Evolutionary conservation across 192 early-diverging fungal species (phyloP).

Genomic region (Backusella sp.): DNA sequence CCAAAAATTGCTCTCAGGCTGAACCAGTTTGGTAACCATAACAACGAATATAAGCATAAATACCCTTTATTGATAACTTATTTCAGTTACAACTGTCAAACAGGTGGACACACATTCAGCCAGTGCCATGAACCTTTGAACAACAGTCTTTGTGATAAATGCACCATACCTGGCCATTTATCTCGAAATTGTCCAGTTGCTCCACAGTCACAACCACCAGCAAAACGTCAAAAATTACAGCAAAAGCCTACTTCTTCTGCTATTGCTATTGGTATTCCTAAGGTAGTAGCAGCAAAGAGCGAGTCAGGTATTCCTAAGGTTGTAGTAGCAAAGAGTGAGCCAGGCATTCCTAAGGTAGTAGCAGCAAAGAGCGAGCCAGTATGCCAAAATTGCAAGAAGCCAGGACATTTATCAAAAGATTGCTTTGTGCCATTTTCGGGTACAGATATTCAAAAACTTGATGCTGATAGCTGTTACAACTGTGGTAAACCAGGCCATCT

Average conservation of each 20-base stretch:
- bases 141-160: slow-evolving; percentile 45
- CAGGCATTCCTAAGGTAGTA: slow-evolving; percentile 27
- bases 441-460: slow-evolving; percentile 39
- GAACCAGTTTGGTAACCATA: slow-evolving; percentile 47
- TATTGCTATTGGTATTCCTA: not conserved
- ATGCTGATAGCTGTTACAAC: slow-evolving; percentile 23
- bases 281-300: slow-evolving; percentile 42
- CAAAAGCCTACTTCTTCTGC: not conserved
- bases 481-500: slow-evolving; percentile 29
- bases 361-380: slow-evolving; percentile 41
- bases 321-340: slow-evolving; percentile 45
- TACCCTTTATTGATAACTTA: not conserved
- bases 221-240: not conserved
- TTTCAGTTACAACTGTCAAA: slow-evolving; percentile 52
- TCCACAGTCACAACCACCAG: slow-evolving; percentile 31
- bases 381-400: slow-evolving; percentile 52
- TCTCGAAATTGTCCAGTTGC: not conserved
- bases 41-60: not conserved
- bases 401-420: slow-evolving; percentile 35
- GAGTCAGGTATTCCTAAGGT: too few species aligned
- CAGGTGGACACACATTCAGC: slow-evolving; percentile 36
- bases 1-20: slow-evolving; percentile 45
- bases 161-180: slow-evolving; percentile 9
- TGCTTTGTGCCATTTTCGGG: not conserved
- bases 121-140: slow-evolving; percentile 23